Evolutionary conservation across 768 basidiomycete genomes (phyloP).

Genomic region (Termitomyces sp.): DNA sequence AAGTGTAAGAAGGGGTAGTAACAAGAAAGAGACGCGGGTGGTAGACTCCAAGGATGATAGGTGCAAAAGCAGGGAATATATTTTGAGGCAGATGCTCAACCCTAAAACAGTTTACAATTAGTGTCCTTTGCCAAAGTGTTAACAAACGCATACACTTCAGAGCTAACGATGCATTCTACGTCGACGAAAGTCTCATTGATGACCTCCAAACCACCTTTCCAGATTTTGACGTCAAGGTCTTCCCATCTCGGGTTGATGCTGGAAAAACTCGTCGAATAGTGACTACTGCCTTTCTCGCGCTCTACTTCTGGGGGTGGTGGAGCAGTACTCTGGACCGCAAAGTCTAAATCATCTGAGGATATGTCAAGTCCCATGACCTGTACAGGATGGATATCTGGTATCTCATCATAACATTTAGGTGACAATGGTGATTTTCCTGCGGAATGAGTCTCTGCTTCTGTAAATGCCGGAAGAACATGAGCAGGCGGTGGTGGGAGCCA

Average conservation of each 20-base stretch:
- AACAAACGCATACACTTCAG: slow-evolving; percentile 62
- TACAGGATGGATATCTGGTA: slow-evolving; percentile 52
- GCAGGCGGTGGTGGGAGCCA: slow-evolving; percentile 49
- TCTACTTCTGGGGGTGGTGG: slow-evolving; percentile 29
- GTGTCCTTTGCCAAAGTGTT: neutral
- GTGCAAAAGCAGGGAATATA: slow-evolving; percentile 58
- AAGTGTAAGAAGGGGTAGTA: slow-evolving; percentile 84
- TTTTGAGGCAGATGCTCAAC: slow-evolving; percentile 73
- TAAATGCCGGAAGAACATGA: slow-evolving; percentile 19
- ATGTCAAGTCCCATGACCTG: slow-evolving; percentile 70
- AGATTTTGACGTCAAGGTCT: slow-evolving; percentile 56
- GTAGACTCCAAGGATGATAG: slow-evolving; percentile 72
- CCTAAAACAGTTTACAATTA: slow-evolving; percentile 32
- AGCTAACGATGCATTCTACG: slow-evolving; percentile 69
- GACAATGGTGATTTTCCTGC: slow-evolving; percentile 17
- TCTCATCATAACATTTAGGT: slow-evolving; percentile 35
- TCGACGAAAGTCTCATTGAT: slow-evolving; percentile 63
- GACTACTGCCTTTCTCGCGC: slow-evolving; percentile 16
- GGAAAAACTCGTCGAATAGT: slow-evolving; percentile 20
- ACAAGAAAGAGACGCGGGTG: slow-evolving; percentile 68
- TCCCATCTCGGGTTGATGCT: slow-evolving; percentile 57
- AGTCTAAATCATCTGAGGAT: slow-evolving; percentile 43
- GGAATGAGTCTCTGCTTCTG: slow-evolving; percentile 12
- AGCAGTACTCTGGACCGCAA: slow-evolving; percentile 44
- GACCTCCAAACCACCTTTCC: slow-evolving; percentile 68